These are phyloP conservation scores for Cladochytrium replicatum DNA, from an alignment of 192 early-diverging fungal genomes.

Conservation along the genomic window DNA sequence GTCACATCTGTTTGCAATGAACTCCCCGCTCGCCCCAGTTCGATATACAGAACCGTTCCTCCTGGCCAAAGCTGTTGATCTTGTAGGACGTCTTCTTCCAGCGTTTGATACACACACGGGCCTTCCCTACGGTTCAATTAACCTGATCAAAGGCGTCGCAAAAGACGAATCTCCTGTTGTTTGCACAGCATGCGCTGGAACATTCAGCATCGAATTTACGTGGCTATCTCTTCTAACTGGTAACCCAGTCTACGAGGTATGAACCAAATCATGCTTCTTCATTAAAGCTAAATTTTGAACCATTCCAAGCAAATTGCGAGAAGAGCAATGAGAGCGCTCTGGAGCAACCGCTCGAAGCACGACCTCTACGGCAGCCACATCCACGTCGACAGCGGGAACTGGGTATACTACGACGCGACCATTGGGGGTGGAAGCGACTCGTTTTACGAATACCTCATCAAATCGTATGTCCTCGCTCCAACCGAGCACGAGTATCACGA, in stretches of 20 bases:
- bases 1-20: constrained; percentile 69
- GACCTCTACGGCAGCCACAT: constrained; percentile 64
- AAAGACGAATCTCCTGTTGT: constrained; percentile 51
- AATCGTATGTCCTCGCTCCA: constrained; percentile 10
- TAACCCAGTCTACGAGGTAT: constrained; percentile 63
- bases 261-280: not conserved
- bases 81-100: constrained; percentile 63
- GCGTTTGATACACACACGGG: constrained; percentile 72
- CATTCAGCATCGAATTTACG: constrained; percentile 76
- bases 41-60: constrained; percentile 62
- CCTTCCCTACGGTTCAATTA: constrained; percentile 60
- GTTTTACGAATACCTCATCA: constrained; percentile 28
- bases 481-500: constrained; percentile 20
- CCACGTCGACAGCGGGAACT: constrained; percentile 13
- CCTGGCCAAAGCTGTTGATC: constrained; percentile 55
- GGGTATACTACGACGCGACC: constrained; percentile 15
- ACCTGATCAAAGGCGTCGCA: constrained; percentile 58
- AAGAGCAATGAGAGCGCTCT: constrained; percentile 58
- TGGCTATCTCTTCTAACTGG: constrained; percentile 73
- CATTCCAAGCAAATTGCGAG: constrained; percentile 9
- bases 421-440: constrained; percentile 23
- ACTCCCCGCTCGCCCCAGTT: constrained; percentile 40
- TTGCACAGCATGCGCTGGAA: constrained; percentile 70
- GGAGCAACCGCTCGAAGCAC: constrained; percentile 54
- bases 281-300: not conserved